These are phyloP conservation scores for Aspergillus heteromorphus DNA, from an alignment of 495 filamentous ascomycete species.

Conservation along the genomic window DNA sequence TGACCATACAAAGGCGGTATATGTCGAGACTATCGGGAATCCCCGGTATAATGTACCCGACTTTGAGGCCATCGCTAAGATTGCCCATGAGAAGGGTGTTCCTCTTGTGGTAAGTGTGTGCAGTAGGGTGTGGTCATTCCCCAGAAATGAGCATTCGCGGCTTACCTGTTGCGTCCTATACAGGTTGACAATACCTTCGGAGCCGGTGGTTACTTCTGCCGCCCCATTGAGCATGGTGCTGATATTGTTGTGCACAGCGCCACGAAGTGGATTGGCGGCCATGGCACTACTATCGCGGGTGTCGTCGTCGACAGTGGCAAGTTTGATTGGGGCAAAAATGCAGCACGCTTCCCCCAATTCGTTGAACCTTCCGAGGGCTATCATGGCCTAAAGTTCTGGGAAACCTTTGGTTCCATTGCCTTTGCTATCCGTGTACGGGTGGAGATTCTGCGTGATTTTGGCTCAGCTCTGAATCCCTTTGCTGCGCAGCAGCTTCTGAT, in stretches of 20 bases:
- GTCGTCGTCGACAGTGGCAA: constrained; percentile 88
- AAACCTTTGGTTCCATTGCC: constrained; percentile 82
- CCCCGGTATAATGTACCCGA: constrained; percentile 92
- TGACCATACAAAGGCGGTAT: constrained; percentile 94
- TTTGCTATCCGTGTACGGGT: constrained; percentile 80
- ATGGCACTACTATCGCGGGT: constrained; percentile 92
- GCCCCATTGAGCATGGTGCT: constrained; percentile 87
- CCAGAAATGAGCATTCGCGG: neutral
- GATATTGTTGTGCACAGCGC: constrained; percentile 95
- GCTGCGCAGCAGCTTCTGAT: constrained; percentile 90
- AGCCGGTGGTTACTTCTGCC: constrained; percentile 85
- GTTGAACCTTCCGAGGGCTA: constrained; percentile 88
- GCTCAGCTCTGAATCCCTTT: constrained; percentile 82
- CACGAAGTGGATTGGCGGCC: constrained; percentile 98
- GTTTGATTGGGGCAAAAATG: constrained; percentile 94
- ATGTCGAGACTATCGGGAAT: constrained; percentile 93
- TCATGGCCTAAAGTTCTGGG: constrained; percentile 96
- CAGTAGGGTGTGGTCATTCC: neutral
- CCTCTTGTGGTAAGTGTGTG: constrained; percentile 71
- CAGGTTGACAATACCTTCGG: constrained; percentile 97
- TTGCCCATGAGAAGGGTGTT: constrained; percentile 74
- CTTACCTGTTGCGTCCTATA: neutral
- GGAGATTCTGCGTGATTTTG: constrained; percentile 86
- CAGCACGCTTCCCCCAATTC: constrained; percentile 86
- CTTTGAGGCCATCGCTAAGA: constrained; percentile 75